These are phyloP conservation scores for Aspergillus sclerotiicarbonarius DNA, from an alignment of 495 filamentous ascomycete genomes.

Conservation along the genomic window DNA sequence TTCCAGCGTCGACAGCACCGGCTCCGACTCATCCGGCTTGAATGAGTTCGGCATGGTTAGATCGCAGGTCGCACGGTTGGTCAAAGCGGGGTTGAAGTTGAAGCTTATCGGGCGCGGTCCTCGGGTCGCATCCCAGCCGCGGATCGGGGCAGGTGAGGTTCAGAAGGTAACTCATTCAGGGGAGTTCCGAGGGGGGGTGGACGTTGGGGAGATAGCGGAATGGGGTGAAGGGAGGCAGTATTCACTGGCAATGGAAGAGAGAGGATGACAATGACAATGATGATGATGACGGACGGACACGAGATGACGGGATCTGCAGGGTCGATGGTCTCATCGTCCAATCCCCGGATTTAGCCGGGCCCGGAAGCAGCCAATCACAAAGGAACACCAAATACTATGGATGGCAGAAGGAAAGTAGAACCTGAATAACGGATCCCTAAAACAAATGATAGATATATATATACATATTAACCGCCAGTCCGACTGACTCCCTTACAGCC, in stretches of 20 bases:
- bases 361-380: not conserved
- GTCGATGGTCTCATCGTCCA: slow-evolving; percentile 1
- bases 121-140: too few relatives aligned
- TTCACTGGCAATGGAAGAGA: not conserved
- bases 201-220: not conserved
- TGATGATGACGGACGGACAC: not conserved
- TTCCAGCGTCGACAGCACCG: not conserved
- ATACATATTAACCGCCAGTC: too few relatives aligned
- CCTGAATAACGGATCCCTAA: too few relatives aligned
- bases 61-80: not conserved
- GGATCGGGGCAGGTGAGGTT: too few relatives aligned
- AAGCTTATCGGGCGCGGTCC: not conserved
- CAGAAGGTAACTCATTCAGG: too few relatives aligned
- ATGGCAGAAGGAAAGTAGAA: too few relatives aligned
- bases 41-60: slow-evolving; percentile 6
- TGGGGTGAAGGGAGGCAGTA: not conserved
- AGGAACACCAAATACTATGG: too few relatives aligned
- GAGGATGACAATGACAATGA: not conserved
- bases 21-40: slow-evolving; percentile 6
- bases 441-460: too few relatives aligned
- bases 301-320: not conserved
- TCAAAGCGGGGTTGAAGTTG: not conserved
- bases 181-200: too few relatives aligned
- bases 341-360: not conserved
- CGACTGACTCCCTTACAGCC: too few relatives aligned